Base-by-base conservation (phyloP, 2,329 filamentous ascomycete species). In the Xylariaceae sp. region DNA sequence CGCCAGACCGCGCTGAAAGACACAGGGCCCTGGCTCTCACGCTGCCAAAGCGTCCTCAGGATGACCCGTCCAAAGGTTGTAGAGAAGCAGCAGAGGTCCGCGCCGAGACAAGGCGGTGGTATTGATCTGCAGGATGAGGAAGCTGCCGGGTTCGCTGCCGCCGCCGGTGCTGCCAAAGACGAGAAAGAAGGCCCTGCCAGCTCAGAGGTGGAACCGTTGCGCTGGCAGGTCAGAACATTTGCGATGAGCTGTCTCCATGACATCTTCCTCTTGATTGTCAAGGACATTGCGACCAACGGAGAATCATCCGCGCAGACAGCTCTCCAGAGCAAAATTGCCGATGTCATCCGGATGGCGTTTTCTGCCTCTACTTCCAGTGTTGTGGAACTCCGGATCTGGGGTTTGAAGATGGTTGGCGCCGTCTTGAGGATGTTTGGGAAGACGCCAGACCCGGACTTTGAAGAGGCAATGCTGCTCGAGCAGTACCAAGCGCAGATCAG, bases 401-500 rank as follows among this genome's bases (percentile, higher is more conserved):
- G 92, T 17, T 63, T 98, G 43, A 89, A 89, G 56, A 94, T 98
- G 35, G 88, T 98, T 35, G 89, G 94, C 39, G 85, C 89, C 37
- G 78, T 96, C 8, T 67, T 98, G 32, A 94, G 89, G 67, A 87
- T 95, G 69, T 98, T 98, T 63, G 92, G 92, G 34, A 90, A 88
- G 54, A 88, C 85, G 2, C 85, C 90, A 2, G 92, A 98, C 60
- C 93, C 92, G 0, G 92, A 98, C 56, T 98, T 98, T 53, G 77
- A 90, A n/a, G 92, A 98, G 60, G 92, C 85, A 1, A 94, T 94
- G 61, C 70, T 98, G 12, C 72, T 98, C 4, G 93, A 98, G 58
- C 92, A 98, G 59, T 98, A 98, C 52, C 93, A 98, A 60, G 92
- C 92, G 5, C 92, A 98, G 55, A 98, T 98, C 54, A 89, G 89